Percentiles rank a stretch among this genome's conserved stretches.
These are phyloP conservation scores for Tubosaeta sp. DNA, from an alignment of 768 basidiomycete genomes.

Conservation along the genomic window DNA sequence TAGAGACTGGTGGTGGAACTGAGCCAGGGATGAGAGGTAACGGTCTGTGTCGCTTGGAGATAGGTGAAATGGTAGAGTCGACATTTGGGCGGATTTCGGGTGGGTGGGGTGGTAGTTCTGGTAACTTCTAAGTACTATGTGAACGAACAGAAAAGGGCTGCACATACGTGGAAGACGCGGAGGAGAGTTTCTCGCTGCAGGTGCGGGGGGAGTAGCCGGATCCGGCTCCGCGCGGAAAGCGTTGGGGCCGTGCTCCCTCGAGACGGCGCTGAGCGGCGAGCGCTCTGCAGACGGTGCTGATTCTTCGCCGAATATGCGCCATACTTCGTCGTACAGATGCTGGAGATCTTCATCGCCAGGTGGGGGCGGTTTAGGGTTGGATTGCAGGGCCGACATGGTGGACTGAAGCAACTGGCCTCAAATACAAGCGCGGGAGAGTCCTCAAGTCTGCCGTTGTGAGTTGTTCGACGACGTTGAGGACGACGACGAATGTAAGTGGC, in stretches of 20 bases:
- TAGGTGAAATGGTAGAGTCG: conserved; percentile 27
- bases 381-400: conserved; percentile 36
- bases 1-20: conserved; percentile 7
- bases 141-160: background rate
- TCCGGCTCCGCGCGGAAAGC: conserved; percentile 20
- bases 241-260: conserved; percentile 20
- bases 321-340: conserved; percentile 71
- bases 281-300: conserved; percentile 30
- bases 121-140: background rate
- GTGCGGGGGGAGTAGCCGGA: conserved; percentile 5
- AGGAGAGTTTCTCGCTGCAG: conserved; percentile 12
- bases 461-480: background rate
- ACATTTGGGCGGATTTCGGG: conserved; percentile 19
- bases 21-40: conserved; percentile 27
- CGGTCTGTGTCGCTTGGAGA: conserved; percentile 24
- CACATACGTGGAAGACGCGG: conserved; percentile 25
- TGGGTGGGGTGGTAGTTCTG: conserved; percentile 13
- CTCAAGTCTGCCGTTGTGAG: background rate
- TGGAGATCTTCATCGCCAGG: conserved; percentile 71
- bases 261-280: conserved; percentile 13
- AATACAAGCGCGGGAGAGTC: background rate
- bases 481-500: background rate
- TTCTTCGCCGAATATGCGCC: conserved; percentile 60
- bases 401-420: background rate
- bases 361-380: conserved; percentile 33